Evolutionary conservation across 1,284 basidiomycete genomes (phyloP), one percentile per base, ranked within the genome.

Genomic region (Cryptococcus amylolentus): DNA sequence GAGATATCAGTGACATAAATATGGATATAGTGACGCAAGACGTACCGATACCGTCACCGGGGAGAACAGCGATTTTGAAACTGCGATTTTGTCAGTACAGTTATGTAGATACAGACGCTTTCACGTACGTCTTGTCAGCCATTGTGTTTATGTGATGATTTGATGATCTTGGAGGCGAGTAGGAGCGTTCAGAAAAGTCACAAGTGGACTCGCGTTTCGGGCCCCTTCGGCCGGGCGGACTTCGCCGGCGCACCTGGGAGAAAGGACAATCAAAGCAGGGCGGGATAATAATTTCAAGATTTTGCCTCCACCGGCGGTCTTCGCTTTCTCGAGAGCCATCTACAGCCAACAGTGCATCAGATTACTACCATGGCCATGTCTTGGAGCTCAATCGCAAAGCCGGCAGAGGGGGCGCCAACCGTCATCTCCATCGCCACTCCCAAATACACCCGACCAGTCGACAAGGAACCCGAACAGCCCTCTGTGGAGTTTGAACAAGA

Each of bases 1-100:
- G 55, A 64, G 16, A 12, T 23, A 31, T 20, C 28, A 27, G 45
- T 43, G 31, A 50, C 56, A 38, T 39, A 31, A 20, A 42, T 37
- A 38, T 27, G 12, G 43, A 10, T 10, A 26, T 53, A 9, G 47
- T 39, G 5, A 39, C 9, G 18, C 18, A n/a, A n/a, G 49, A 20
- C 81, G 53, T 71, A 91, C 91, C 95, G 69, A 99, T 98, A 63
- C 96, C 96, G 80, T 99, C 96, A 58, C 96, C 96, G 46, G 89
- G 87, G 41, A 99, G 86, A 47, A 95, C 84, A 51, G 88, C 87
- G 73, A 98, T 84, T 65, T 88, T 88, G 79, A 88, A 94, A 28
- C 76, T 78, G 57, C 10, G 42, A 23, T 31, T 23, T 9, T 42
- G 20, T 46, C 26, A 46, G 45, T 35, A 23, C 16, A 27, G 28